phyloP scores from a whole-genome alignment of 352 stramenopile genomes.

The Pythium grandisporangium region DNA sequence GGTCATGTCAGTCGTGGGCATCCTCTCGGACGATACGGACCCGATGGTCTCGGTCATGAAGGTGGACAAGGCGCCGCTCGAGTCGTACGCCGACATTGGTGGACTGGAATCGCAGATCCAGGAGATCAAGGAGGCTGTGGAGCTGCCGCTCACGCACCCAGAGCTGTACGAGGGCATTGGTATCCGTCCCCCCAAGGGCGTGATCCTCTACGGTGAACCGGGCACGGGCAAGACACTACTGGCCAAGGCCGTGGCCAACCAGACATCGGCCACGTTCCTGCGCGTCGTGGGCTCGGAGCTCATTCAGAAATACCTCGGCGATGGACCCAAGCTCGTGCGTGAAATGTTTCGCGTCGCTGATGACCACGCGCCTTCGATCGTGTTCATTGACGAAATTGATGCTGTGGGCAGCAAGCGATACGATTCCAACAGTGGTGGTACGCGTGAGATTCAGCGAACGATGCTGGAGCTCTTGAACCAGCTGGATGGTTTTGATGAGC shows the following conservation, averaged over 20 bases:
- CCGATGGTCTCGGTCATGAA: slow-evolving; percentile 99
- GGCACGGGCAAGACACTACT: slow-evolving; percentile 99
- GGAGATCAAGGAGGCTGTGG: slow-evolving; percentile 93
- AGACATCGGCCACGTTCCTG: slow-evolving; percentile 99
- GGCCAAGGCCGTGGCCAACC: slow-evolving; percentile 99
- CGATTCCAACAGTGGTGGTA: slow-evolving; percentile 96
- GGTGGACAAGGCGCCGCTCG: slow-evolving; percentile 98
- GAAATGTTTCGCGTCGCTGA: slow-evolving; percentile 99
- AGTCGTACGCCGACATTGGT: slow-evolving; percentile 99
- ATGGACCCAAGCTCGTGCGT: slow-evolving; percentile 99
- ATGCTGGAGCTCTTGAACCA: slow-evolving; percentile 99
- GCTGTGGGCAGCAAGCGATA: slow-evolving; percentile 99
- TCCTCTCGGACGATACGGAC: slow-evolving; percentile 98
- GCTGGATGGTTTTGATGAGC: slow-evolving; percentile 99
- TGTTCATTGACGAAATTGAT: slow-evolving; percentile 99
- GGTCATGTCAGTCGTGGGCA: slow-evolving; percentile 98
- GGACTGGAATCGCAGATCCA: slow-evolving; percentile 98
- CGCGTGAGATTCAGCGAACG: slow-evolving; percentile 99
- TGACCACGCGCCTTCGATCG: slow-evolving; percentile 97
- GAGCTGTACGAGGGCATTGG: slow-evolving; percentile 99
- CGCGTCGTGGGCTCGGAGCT: slow-evolving; percentile 98
- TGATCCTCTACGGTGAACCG: slow-evolving; percentile 99
- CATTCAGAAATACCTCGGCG: slow-evolving; percentile 99
- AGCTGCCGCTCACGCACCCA: slow-evolving; percentile 97
- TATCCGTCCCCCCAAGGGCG: slow-evolving; percentile 97